A percentile compares a stretch with the other conserved stretches of the same genome.
Conservation (phyloP, 176 grass and related monocot species). For the Aegilops longissima region DNA sequence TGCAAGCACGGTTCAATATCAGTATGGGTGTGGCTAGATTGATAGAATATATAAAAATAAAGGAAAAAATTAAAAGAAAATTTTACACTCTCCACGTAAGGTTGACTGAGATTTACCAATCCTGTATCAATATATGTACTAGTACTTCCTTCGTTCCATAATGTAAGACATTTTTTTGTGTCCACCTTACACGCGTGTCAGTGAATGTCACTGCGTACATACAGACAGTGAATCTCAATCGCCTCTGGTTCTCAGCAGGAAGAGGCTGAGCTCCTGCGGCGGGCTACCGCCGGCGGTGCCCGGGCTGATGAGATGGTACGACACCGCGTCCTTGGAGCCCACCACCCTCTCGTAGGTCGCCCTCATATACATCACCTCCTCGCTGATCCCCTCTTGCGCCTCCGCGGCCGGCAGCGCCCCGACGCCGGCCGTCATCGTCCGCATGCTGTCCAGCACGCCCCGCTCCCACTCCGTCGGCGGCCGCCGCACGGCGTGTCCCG, state of each 20-base stretch:
- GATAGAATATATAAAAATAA: too few species aligned
- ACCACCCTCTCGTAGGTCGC: slow-evolving; percentile 57
- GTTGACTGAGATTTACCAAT: too few species aligned
- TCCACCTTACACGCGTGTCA: too few species aligned
- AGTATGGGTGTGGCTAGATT: too few species aligned
- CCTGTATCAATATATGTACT: too few species aligned
- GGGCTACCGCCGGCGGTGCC: slow-evolving; percentile 26
- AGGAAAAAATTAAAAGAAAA: too few species aligned
- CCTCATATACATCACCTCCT: slow-evolving; percentile 54
- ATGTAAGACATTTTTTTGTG: too few species aligned
- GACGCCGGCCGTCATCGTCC: slow-evolving; percentile 37
- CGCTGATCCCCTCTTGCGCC: background rate
- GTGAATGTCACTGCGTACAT: too few species aligned
- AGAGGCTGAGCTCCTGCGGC: slow-evolving; percentile 60
- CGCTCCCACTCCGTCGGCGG: slow-evolving; percentile 36
- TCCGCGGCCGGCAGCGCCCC: slow-evolving; percentile 29
- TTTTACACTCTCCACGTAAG: too few species aligned
- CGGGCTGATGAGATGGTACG: slow-evolving; percentile 53
- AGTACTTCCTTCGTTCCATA: too few species aligned
- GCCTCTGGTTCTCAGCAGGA: slow-evolving; percentile 41
- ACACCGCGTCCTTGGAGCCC: slow-evolving; percentile 54
- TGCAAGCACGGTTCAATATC: too few species aligned
- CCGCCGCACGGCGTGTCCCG: slow-evolving; percentile 38
- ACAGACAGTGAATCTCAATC: background rate
- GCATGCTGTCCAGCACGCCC: slow-evolving; percentile 46